Conservation (phyloP, 257 asterid species). For the Jacaranda copaia region DNA sequence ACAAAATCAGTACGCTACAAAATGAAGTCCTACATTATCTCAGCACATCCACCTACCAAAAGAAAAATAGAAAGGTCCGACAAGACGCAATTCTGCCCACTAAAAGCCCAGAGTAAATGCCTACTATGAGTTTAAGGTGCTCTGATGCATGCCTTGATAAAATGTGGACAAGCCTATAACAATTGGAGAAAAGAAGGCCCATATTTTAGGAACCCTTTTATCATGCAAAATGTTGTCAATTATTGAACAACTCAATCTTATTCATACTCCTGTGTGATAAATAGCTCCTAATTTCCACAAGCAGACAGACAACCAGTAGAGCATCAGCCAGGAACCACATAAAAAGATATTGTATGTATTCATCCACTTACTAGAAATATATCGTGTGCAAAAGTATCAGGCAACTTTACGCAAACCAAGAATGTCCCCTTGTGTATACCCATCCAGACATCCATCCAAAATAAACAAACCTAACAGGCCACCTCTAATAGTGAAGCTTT, state of each 20-base stretch:
- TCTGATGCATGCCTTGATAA: background rate
- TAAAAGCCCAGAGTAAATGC: background rate
- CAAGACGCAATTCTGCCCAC: constrained; percentile 1
- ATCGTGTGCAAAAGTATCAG: constrained; percentile 14
- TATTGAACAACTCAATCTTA: background rate
- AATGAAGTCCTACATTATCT: background rate
- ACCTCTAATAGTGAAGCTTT: background rate
- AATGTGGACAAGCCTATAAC: constrained; percentile 3
- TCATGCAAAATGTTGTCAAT: background rate
- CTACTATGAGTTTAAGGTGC: background rate
- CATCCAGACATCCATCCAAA: background rate
- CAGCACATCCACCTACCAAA: constrained; percentile 31
- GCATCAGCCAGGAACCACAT: background rate
- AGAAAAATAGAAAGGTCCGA: background rate
- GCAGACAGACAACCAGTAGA: constrained; percentile 1
- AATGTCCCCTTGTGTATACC: background rate
- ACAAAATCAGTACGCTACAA: constrained; percentile 26
- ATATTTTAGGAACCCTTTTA: background rate
- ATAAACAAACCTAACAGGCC: background rate
- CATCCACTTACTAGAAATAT: background rate
- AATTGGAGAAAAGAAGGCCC: background rate
- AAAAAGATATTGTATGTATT: background rate
- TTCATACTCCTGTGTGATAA: background rate
- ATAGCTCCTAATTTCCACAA: background rate
- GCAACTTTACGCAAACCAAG: constrained; percentile 9